Evolutionary conservation across 2,329 filamentous ascomycete genomes (phyloP), one percentile per base, ranked within the genome.

Genomic region (Colletotrichum navitas): DNA sequence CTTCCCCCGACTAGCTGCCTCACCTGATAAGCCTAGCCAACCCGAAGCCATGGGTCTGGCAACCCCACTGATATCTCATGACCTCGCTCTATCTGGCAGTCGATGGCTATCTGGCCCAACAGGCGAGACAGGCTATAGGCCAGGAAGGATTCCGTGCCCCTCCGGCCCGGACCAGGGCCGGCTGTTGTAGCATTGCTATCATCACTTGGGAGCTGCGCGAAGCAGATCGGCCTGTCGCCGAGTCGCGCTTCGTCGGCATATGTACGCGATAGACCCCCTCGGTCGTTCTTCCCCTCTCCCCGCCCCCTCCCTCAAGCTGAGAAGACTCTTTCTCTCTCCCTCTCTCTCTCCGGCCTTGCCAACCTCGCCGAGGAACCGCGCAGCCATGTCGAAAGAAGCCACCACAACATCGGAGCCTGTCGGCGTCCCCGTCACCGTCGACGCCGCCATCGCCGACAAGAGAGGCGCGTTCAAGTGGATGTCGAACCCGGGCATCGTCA

Each of bases 391-490:
- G 61, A 58, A 55, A 54, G 29, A 66, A 45, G 36, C 36, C 32
- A 14, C 45, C 21, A 10, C 36, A 5, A 32, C 59, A 10, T 21
- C 58, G 10, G 68, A 71, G 45, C 52, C 68, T 11, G n/a, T 24
- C 16, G 68, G 58, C n/a, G 59, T 71, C 14, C 68, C 68, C 29
- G 58, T 71, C 2, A 71, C 64, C 7, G 68, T 68, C n/a, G 68
- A 71, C 10, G 68, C 64, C 21, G 68, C 64, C 29, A 63, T 71
- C 39, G 68, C 36, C 26, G 59, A 11, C 36, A 71, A 63, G 14
- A 62, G 68, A 26, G 68, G 68, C 3, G 51, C 64, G 3, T 39
- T 68, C 4, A 63, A 34, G 21, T 71, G 68, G 68, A 32, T 71
- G 12, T 63, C 64, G 1, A 71, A 71, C 52, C 43, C 58, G 58